Conservation (phyloP, 2,329 filamentous ascomycete species). For the Aspergillus tamarii region DNA sequence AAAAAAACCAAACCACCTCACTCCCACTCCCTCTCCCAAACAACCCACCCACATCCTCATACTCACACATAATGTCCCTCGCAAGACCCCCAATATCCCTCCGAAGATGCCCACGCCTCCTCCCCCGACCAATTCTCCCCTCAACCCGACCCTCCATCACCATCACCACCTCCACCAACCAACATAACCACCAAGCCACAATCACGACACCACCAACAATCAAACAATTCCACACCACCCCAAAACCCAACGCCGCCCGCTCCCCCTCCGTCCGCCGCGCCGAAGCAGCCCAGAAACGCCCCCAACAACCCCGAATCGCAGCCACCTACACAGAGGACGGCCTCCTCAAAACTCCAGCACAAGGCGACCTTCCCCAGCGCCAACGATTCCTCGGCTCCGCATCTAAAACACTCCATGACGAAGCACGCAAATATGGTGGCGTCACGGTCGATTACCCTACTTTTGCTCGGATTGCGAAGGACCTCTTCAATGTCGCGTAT, state of each 20-base stretch:
- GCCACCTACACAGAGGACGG: conserved; percentile 2
- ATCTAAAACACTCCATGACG: background rate
- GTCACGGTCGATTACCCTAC: conserved; percentile 15
- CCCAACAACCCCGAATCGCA: background rate
- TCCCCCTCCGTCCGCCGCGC: conserved; percentile 17
- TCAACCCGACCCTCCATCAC: background rate
- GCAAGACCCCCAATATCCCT: conserved; percentile 19
- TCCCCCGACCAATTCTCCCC: background rate
- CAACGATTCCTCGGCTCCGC: conserved; percentile 6
- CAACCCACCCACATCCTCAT: background rate
- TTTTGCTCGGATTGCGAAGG: conserved; percentile 20
- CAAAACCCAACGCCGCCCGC: conserved; percentile 10
- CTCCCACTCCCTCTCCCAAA: background rate
- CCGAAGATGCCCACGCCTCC: conserved; percentile 18
- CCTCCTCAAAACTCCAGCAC: background rate
- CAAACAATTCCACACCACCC: conserved; percentile 17
- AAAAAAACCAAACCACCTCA: background rate
- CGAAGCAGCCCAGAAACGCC: background rate
- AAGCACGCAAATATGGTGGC: background rate
- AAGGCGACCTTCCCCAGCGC: conserved; percentile 4
- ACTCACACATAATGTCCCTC: conserved; percentile 17
- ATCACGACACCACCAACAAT: background rate
- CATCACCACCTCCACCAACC: conserved; percentile 1
- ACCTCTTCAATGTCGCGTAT: conserved; percentile 19
- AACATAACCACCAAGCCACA: background rate